These are phyloP conservation scores for Lachancea thermotolerans DNA, from an alignment of 805 yeast species.

Conservation along the genomic window DNA sequence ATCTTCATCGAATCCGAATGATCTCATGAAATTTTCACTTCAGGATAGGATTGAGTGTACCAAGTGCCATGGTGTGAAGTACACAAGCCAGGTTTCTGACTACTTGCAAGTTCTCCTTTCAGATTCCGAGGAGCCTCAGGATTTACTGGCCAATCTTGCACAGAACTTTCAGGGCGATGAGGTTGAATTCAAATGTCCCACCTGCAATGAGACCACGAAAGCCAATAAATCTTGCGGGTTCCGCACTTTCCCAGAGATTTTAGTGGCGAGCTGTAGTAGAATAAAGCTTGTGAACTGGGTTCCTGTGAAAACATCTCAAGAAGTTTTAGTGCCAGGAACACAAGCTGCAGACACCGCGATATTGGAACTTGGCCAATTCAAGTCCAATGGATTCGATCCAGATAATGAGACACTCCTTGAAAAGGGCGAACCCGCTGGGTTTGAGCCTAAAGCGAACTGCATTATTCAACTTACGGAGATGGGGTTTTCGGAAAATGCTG, in stretches of 20 bases:
- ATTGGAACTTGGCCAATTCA: conserved; percentile 40
- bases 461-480: conserved; percentile 55
- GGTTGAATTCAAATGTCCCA: conserved; percentile 58
- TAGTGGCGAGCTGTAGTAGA: conserved; percentile 70
- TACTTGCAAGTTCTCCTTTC: conserved; percentile 50
- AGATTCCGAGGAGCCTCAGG: conserved; percentile 37
- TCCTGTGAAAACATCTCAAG: conserved; percentile 74
- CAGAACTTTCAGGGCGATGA: conserved; percentile 49
- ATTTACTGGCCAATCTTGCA: conserved; percentile 37
- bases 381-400: conserved; percentile 34
- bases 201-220: conserved; percentile 36
- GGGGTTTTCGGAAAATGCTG: conserved; percentile 79
- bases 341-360: conserved; percentile 20
- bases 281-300: conserved; percentile 85
- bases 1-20: conserved; percentile 39
- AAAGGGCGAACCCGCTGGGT: conserved; percentile 27
- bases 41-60: conserved; percentile 53
- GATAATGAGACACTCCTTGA: conserved; percentile 22
- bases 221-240: conserved; percentile 25
- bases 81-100: conserved; percentile 52
- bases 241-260: conserved; percentile 55
- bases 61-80: conserved; percentile 54
- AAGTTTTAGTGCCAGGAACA: conserved; percentile 44
- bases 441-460: conserved; percentile 50
- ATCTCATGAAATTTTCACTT: conserved; percentile 54